These are phyloP conservation scores for Trametes coccinea DNA, from an alignment of 768 basidiomycete genomes.

Conservation along the genomic window DNA sequence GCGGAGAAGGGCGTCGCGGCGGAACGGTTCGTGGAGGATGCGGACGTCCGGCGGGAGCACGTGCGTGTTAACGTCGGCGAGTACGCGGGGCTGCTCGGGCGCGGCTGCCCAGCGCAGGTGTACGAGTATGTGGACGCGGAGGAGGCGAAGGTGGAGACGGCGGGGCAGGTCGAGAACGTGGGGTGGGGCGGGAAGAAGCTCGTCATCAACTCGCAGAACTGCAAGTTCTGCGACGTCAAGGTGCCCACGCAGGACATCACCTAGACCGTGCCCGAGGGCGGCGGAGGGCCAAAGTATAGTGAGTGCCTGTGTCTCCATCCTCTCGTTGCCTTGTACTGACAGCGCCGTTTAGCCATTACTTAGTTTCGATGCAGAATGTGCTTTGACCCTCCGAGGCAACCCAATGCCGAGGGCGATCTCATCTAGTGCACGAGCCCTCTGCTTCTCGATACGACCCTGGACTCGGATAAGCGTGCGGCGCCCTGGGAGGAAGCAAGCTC, in stretches of 20 bases:
- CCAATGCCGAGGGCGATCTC: too few species aligned
- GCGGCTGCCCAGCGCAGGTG: slow-evolving; percentile 92
- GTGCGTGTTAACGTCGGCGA: slow-evolving; percentile 73
- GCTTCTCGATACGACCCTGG: too few species aligned
- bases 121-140: slow-evolving; percentile 93
- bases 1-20: slow-evolving; percentile 23
- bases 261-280: slow-evolving; percentile 96
- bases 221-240: slow-evolving; percentile 96
- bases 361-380: neutral
- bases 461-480: too few species aligned
- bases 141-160: slow-evolving; percentile 25
- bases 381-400: too few species aligned
- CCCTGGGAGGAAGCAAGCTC: too few species aligned
- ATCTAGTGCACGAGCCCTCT: too few species aligned
- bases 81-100: slow-evolving; percentile 85
- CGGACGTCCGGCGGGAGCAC: slow-evolving; percentile 56
- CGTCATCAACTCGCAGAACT: slow-evolving; percentile 95
- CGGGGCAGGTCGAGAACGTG: slow-evolving; percentile 36
- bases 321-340: neutral
- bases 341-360: neutral
- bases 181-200: slow-evolving; percentile 84
- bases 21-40: slow-evolving; percentile 41
- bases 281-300: slow-evolving; percentile 98
- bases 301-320: slow-evolving; percentile 24
- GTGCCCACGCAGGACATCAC: slow-evolving; percentile 95